Evolutionary conservation across 129 eudicot genomes (phyloP), one percentile per base, ranked within the genome.

Genomic region (Pittosporum tobira): DNA sequence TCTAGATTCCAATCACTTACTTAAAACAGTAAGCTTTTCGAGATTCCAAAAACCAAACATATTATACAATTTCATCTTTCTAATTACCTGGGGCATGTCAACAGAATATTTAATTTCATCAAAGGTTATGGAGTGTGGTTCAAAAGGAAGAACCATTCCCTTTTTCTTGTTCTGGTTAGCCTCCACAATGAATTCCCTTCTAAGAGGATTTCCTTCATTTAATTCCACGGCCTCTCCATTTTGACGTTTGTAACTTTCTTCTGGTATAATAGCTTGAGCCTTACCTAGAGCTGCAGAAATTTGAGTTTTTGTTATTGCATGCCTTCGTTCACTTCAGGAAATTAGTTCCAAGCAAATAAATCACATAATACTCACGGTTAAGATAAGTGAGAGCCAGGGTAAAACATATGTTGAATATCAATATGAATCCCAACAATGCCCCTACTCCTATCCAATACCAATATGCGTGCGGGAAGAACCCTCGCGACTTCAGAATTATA

Each of bases 81-180:
- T 16, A 44, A 3, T 44, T 72, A 90, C 98, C 87, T 45, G 76
- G 37, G 98, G 97, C 95, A 85, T 90, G 75, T 86, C 98, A 15
- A 90, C 90, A 0, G 95, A 86, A 68, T 90, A 90, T 25, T 65
- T 74, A 38, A 90, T 60, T 21, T 90, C 67, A 51, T 86, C 79
- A 46, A 90, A 90, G 11, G 94, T 73, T 36, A 90, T 76, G 37
- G 84, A 82, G 68, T 79, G 95, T 49, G 94, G 83, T 57, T 80
- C 87, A 72, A 83, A 90, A 1, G 98, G 98, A 74, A 91, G 94
- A 43, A 86, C 61, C 96, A 91, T 86, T 69, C 98, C 98, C 67
- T 51, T 77, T 53, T 79, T 84, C 63, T 54, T 66, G 51, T 51
- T 69, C 21, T 57, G 62, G 61, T 45, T 57, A 3, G 40, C 74